These are phyloP conservation scores for Ascochyta pisi DNA, from an alignment of 2,329 filamentous ascomycete genomes.

Conservation along the genomic window DNA sequence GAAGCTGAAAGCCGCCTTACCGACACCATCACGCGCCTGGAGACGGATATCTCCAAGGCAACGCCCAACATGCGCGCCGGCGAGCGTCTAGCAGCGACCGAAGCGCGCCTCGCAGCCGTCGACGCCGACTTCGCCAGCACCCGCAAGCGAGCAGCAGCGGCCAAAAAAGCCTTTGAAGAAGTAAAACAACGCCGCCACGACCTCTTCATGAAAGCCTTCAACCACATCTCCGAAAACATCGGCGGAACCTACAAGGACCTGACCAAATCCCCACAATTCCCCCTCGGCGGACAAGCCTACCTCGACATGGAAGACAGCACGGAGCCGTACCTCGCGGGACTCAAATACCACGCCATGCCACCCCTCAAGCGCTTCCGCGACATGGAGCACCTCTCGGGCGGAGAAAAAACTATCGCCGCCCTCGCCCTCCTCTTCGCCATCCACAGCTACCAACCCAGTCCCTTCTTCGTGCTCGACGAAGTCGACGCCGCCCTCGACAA, in stretches of 20 bases:
- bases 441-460: constrained; percentile 92
- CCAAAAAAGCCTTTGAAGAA: constrained; percentile 82
- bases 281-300: constrained; percentile 86
- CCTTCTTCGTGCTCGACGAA: constrained; percentile 98
- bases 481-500: constrained; percentile 98
- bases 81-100: constrained; percentile 86
- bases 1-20: constrained; percentile 74
- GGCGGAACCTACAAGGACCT: constrained; percentile 93
- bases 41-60: constrained; percentile 86
- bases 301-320: constrained; percentile 96
- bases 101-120: constrained; percentile 79
- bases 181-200: constrained; percentile 84
- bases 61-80: constrained; percentile 96
- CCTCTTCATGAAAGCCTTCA: constrained; percentile 93
- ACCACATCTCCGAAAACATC: constrained; percentile 94
- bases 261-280: constrained; percentile 87
- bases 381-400: constrained; percentile 97
- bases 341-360: constrained; percentile 99
- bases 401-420: constrained; percentile 98
- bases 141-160: constrained; percentile 73
- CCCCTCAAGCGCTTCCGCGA: constrained; percentile 97
- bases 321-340: constrained; percentile 91
- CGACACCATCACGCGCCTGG: constrained; percentile 77
- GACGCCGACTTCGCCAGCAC: constrained; percentile 91
- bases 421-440: constrained; percentile 96